Evolutionary conservation across 805 yeast genomes (phyloP).

Genomic region (Candida corydali): DNA sequence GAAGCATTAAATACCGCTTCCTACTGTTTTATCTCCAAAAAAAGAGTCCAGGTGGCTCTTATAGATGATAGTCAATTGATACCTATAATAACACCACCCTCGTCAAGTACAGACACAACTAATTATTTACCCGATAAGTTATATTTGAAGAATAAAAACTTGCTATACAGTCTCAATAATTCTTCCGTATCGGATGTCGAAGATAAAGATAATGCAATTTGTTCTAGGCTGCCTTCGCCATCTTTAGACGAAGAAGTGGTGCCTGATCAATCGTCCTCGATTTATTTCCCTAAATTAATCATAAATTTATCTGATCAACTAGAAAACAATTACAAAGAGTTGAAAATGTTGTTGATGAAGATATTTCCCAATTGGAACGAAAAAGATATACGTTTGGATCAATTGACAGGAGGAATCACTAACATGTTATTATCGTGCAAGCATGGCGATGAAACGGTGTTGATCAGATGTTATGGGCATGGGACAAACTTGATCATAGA

Average conservation of each 20-base stretch:
- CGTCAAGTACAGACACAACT: constrained; percentile 6
- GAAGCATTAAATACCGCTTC: constrained; percentile 13
- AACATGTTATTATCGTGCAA: constrained; percentile 53
- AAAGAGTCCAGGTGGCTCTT: constrained; percentile 24
- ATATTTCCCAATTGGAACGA: constrained; percentile 42
- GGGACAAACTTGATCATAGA: constrained; percentile 72
- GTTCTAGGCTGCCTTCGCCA: constrained; percentile 4
- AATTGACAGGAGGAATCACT: constrained; percentile 61
- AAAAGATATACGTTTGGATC: constrained; percentile 31
- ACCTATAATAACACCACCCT: background rate
- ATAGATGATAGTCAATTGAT: constrained; percentile 8
- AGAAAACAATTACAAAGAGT: constrained; percentile 30
- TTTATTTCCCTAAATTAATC: constrained; percentile 44
- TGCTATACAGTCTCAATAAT: constrained; percentile 32
- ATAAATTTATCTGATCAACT: constrained; percentile 36
- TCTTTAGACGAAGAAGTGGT: constrained; percentile 2
- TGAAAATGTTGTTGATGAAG: constrained; percentile 33
- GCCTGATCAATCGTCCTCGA: constrained; percentile 27
- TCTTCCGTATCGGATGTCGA: constrained; percentile 34
- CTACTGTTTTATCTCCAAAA: constrained; percentile 26
- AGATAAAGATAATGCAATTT: background rate
- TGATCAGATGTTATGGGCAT: constrained; percentile 70
- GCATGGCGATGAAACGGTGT: constrained; percentile 27
- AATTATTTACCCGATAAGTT: constrained; percentile 12
- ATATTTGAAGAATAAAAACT: constrained; percentile 22